A percentile compares a stretch with the other conserved stretches of the same genome.
phyloP scores from a whole-genome alignment of 225 moss, liverwort and hornwort species.

The Physcomitrellopsis africana region DNA sequence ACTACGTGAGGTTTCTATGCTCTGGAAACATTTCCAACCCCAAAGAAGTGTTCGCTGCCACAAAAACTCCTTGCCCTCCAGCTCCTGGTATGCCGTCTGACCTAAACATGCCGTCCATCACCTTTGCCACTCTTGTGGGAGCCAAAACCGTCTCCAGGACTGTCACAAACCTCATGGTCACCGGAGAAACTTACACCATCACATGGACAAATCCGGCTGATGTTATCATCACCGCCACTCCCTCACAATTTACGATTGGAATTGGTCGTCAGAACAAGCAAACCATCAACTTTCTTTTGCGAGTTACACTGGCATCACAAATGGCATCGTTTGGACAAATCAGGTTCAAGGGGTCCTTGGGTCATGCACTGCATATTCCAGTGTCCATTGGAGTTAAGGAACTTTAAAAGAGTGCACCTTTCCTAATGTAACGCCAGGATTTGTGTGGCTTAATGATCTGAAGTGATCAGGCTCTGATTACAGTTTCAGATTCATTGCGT shows the following conservation, averaged over 20 bases:
- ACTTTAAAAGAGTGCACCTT: not conserved
- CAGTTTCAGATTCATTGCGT: too few species aligned
- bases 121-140: conserved; percentile 29
- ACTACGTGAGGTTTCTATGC: conserved; percentile 44
- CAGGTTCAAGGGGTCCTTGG: conserved; percentile 29
- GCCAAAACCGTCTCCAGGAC: conserved; percentile 27
- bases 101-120: conserved; percentile 45
- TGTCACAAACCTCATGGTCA: conserved; percentile 24
- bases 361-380: conserved; percentile 30
- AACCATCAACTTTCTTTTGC: conserved; percentile 30
- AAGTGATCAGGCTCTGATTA: too few species aligned
- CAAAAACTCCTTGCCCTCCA: conserved; percentile 21
- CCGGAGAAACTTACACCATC: conserved; percentile 26
- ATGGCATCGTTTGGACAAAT: conserved; percentile 33
- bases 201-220: conserved; percentile 33
- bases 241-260: conserved; percentile 23
- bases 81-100: conserved; percentile 27
- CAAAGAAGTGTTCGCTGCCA: conserved; percentile 21
- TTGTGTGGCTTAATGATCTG: too few species aligned
- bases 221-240: conserved; percentile 20
- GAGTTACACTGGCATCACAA: conserved; percentile 19
- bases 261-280: not conserved
- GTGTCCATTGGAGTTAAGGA: conserved; percentile 34
- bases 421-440: not conserved
- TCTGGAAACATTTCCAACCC: conserved; percentile 34